Evolutionary conservation across 768 basidiomycete species (phyloP).

Genomic region (Termitomyces bulborhizus): DNA sequence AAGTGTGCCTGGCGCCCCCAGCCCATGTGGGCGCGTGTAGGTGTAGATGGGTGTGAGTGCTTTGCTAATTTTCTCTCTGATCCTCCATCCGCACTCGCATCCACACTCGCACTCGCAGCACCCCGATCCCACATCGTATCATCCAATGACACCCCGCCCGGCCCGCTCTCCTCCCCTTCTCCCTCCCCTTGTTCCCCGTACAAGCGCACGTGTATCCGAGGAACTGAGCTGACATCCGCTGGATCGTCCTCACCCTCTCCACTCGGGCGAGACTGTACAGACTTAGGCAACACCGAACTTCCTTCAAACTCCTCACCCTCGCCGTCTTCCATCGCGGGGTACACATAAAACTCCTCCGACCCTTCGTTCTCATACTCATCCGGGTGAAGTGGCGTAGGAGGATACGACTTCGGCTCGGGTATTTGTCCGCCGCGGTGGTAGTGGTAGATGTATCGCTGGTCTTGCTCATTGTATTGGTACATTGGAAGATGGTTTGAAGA

Average conservation of each 20-base stretch:
- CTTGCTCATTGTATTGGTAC: background rate
- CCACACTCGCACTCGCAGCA: background rate
- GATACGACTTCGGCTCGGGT: background rate
- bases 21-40: background rate
- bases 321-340: background rate
- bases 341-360: background rate
- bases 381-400: background rate
- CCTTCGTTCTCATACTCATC: background rate
- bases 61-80: background rate
- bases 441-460: background rate
- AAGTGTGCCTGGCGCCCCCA: background rate
- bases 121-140: slow-evolving; percentile 10
- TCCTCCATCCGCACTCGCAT: background rate
- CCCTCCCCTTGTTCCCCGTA: background rate
- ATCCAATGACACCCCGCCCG: slow-evolving; percentile 1
- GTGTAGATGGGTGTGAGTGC: background rate
- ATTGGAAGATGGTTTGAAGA: background rate
- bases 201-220: background rate
- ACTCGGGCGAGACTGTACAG: background rate
- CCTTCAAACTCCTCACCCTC: slow-evolving; percentile 1
- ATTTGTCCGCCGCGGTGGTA: background rate
- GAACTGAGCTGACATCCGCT: background rate
- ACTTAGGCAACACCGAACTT: background rate
- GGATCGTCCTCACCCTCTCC: background rate
- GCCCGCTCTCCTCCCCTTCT: background rate